Evolutionary conservation across 1,284 basidiomycete genomes (phyloP), one percentile per base, ranked within the genome.

Genomic region (Microbotryomycetes sp.): DNA sequence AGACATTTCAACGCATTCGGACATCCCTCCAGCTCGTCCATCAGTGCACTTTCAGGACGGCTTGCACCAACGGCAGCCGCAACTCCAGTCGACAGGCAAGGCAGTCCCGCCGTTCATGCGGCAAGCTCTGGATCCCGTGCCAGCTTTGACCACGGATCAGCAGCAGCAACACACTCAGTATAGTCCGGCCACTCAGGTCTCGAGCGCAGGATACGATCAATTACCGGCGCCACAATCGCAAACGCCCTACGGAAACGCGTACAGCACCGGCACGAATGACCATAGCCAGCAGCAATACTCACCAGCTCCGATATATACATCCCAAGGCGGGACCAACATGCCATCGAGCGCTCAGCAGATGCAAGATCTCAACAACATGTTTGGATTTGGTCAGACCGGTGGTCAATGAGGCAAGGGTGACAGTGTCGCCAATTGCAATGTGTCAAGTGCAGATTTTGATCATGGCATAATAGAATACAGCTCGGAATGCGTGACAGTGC

Each of bases 51-150:
- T 22, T 7, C 57, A 47, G 32, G 53, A 42, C n/a, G 47, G 22
- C 30, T 25, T 26, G 6, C 48, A 29, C 6, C 26, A 42, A 42
- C 19, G 12, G 22, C 31, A 15, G 23, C n/a, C 9, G 6, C 26
- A 23, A 9, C 19, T 54, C 4, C 12, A 30, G 14, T 32, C 30
- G n/a, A n/a, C 29, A 30, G 32, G 16, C 32, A 2, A 22, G 14
- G 46, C 28, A 31, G 7, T 53, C 25, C 55, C 60, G 19, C 55
- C 49, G 26, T 62, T 54, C 60, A 42, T 58, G 4, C 60, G 55
- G n/a, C 46, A 49, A 7, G 46, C 30, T 7, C 31, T 62, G 30
- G 26, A 32, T 19, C 42, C 47, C 15, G 50, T 49, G 2, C 59
- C 59, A 19, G 59, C 54, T 3, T 48, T 61, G 28, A 51, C 12